Conservation (phyloP, 129 eudicot genomes). For the sunflower (Helianthus annuus) region DNA sequence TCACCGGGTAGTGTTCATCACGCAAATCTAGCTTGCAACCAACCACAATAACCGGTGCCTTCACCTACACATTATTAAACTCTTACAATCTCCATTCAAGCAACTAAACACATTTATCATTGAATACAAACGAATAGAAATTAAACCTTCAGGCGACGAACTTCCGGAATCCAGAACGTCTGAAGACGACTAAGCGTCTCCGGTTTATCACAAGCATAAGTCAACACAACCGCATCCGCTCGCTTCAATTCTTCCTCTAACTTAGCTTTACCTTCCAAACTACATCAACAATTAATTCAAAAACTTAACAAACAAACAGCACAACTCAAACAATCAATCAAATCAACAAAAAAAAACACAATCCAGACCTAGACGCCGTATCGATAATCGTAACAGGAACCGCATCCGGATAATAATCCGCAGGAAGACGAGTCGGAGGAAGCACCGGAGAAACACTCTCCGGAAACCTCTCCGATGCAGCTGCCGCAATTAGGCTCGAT, state of each 20-base stretch:
- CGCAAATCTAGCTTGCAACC: slow-evolving; percentile 94
- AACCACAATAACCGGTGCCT: slow-evolving; percentile 82
- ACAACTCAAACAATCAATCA: background rate
- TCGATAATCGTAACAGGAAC: slow-evolving; percentile 82
- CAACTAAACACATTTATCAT: slow-evolving; percentile 9
- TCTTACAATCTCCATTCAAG: slow-evolving; percentile 12
- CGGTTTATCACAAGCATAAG: slow-evolving; percentile 91
- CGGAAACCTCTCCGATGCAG: slow-evolving; percentile 73
- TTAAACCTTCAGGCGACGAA: slow-evolving; percentile 83
- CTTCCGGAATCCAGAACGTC: slow-evolving; percentile 88
- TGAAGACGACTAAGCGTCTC: slow-evolving; percentile 67
- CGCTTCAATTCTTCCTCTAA: slow-evolving; percentile 89
- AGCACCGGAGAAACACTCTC: slow-evolving; percentile 72
- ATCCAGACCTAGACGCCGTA: slow-evolving; percentile 73
- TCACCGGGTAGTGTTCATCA: slow-evolving; percentile 63
- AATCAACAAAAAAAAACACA: background rate
- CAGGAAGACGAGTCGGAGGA: slow-evolving; percentile 92
- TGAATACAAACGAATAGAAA: background rate
- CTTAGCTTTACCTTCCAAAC: slow-evolving; percentile 84
- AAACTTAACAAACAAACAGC: slow-evolving; percentile 23
- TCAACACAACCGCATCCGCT: slow-evolving; percentile 86
- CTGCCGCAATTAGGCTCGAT: slow-evolving; percentile 88
- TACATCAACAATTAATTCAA: slow-evolving; percentile 25
- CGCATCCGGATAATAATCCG: slow-evolving; percentile 83
- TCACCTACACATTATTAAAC: slow-evolving; percentile 46